Conservation (phyloP, 2,329 filamentous ascomycete species). For the Aspergillus fumigatiaffinis region DNA sequence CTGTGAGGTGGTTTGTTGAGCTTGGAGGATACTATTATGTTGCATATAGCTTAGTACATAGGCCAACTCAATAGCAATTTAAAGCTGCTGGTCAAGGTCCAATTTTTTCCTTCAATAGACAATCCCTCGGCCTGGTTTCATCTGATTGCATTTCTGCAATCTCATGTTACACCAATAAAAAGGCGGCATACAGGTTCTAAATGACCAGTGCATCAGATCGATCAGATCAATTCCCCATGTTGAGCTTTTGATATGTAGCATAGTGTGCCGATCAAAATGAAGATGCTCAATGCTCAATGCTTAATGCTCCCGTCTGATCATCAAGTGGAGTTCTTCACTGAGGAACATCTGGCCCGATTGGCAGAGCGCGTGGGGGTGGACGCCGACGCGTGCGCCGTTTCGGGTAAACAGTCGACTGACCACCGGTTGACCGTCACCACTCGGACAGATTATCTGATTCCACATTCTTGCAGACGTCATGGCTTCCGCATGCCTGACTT, state of each 20-base stretch:
- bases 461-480: background rate
- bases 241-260: background rate
- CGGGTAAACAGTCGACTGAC: constrained; percentile 4
- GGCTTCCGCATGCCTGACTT: background rate
- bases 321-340: background rate
- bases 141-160: background rate
- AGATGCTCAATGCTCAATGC: background rate
- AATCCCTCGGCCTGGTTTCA: background rate
- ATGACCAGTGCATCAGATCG: background rate
- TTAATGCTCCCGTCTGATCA: background rate
- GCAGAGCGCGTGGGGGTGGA: background rate
- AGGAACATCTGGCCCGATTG: background rate
- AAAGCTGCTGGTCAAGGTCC: background rate
- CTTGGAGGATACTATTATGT: background rate
- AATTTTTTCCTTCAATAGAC: background rate
- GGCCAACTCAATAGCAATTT: background rate
- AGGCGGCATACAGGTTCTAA: no score
- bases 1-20: background rate
- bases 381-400: constrained; percentile 1
- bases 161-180: background rate
- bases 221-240: background rate
- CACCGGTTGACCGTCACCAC: background rate
- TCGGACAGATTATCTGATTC: background rate
- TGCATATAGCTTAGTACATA: background rate
- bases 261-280: background rate